These are phyloP conservation scores for Diaporthe humulicola DNA, from an alignment of 2,329 filamentous ascomycete genomes.

Conservation along the genomic window DNA sequence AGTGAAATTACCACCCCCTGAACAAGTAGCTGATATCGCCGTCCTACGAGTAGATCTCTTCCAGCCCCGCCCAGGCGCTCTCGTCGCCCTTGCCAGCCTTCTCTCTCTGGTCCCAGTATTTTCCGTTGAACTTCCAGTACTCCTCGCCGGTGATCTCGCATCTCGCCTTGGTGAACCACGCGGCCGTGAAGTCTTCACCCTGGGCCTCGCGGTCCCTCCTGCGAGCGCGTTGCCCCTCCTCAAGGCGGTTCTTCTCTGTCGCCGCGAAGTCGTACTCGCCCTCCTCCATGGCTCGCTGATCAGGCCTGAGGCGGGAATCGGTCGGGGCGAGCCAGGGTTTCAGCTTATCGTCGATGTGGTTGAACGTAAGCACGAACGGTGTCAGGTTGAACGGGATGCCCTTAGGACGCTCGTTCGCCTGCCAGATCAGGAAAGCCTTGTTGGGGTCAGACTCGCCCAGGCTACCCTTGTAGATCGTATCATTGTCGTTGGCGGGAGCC, in stretches of 20 bases:
- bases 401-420: constrained; percentile 83
- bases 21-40: constrained; percentile 21
- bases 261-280: constrained; percentile 96
- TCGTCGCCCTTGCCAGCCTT: constrained; percentile 72
- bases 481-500: constrained; percentile 57
- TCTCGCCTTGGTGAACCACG: constrained; percentile 83
- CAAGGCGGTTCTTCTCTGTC: constrained; percentile 92
- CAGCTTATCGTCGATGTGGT: constrained; percentile 89
- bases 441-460: constrained; percentile 69
- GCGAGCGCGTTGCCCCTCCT: constrained; percentile 88
- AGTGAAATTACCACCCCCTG: constrained; percentile 14
- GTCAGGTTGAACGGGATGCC: constrained; percentile 98
- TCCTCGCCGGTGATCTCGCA: constrained; percentile 88
- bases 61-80: constrained; percentile 77
- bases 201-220: constrained; percentile 79
- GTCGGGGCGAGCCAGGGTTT: constrained; percentile 86
- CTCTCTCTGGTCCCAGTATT: constrained; percentile 86
- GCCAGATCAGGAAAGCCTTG: constrained; percentile 92
- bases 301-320: constrained; percentile 91
- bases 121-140: constrained; percentile 89
- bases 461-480: constrained; percentile 59
- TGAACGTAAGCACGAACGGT: constrained; percentile 92
- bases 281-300: constrained; percentile 98
- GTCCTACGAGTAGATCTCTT: constrained; percentile 74
- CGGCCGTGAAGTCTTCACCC: constrained; percentile 85